Conservation (phyloP, 371 early-diverging fungal species). For the Actinomortierella wolfii region DNA sequence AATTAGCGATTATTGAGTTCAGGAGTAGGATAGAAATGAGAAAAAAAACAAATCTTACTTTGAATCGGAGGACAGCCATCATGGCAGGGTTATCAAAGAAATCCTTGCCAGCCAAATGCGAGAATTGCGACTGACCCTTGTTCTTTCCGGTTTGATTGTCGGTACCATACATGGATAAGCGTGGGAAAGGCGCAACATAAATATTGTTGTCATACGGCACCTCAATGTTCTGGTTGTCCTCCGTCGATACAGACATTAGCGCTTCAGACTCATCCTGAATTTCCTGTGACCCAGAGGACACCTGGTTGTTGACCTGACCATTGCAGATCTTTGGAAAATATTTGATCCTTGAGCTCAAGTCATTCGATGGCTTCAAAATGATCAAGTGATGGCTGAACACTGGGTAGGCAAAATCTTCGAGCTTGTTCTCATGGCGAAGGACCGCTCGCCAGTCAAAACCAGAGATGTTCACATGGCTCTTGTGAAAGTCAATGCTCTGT, state of each 20-base stretch:
- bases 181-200: constrained; percentile 44
- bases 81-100: constrained; percentile 46
- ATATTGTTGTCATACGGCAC: constrained; percentile 28
- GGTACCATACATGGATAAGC: constrained; percentile 44
- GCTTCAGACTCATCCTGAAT: background rate
- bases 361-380: no score
- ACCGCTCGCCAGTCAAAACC: no score
- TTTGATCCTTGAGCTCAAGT: no score
- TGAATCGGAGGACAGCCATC: constrained; percentile 37
- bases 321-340: constrained; percentile 30
- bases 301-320: constrained; percentile 16
- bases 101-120: constrained; percentile 39
- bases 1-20: constrained; percentile 6
- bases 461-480: constrained; percentile 34
- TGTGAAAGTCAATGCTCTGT: constrained; percentile 27
- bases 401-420: constrained; percentile 31
- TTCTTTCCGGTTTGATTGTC: constrained; percentile 7
- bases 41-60: background rate
- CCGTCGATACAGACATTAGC: background rate
- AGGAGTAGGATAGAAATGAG: no score
- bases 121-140: constrained; percentile 27
- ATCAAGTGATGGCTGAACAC: constrained; percentile 17
- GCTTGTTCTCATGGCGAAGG: constrained; percentile 12
- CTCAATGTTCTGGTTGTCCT: no score
- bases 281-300: no score